Percentiles rank a stretch among this genome's conserved stretches.
These are phyloP conservation scores for Plasmodium reichenowi DNA, from an alignment of 169 alveolate genomes.

Conservation along the genomic window DNA sequence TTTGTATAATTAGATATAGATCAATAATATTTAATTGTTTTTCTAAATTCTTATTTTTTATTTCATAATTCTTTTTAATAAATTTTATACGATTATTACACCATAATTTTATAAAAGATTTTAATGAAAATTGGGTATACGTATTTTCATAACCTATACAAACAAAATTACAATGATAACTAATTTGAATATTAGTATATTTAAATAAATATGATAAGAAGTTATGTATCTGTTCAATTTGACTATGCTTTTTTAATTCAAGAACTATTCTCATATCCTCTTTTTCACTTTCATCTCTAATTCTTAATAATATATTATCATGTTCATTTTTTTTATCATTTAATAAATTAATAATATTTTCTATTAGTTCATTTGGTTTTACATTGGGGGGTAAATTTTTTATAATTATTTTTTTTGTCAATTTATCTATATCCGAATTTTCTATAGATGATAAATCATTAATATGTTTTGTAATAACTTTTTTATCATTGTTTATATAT, in stretches of 20 bases:
- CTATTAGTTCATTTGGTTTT: constrained; percentile 74
- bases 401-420: constrained; percentile 47
- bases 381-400: constrained; percentile 79
- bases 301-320: constrained; percentile 57
- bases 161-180: constrained; percentile 77
- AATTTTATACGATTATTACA: constrained; percentile 57
- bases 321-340: constrained; percentile 73
- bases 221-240: constrained; percentile 64
- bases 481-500: constrained; percentile 30
- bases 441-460: constrained; percentile 27
- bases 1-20: constrained; percentile 53
- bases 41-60: constrained; percentile 47
- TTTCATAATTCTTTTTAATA: constrained; percentile 27
- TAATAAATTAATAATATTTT: constrained; percentile 20
- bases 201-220: constrained; percentile 40
- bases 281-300: constrained; percentile 79
- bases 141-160: constrained; percentile 71
- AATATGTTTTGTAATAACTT: constrained; percentile 12
- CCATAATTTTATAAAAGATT: constrained; percentile 53
- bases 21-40: constrained; percentile 48
- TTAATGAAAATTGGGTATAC: constrained; percentile 65
- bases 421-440: constrained; percentile 18
- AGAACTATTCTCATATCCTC: constrained; percentile 78
- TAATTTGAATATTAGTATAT: constrained; percentile 66
- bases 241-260: constrained; percentile 66